Conservation (phyloP, 345 rosid species). For the Euphorbia lathyris region DNA sequence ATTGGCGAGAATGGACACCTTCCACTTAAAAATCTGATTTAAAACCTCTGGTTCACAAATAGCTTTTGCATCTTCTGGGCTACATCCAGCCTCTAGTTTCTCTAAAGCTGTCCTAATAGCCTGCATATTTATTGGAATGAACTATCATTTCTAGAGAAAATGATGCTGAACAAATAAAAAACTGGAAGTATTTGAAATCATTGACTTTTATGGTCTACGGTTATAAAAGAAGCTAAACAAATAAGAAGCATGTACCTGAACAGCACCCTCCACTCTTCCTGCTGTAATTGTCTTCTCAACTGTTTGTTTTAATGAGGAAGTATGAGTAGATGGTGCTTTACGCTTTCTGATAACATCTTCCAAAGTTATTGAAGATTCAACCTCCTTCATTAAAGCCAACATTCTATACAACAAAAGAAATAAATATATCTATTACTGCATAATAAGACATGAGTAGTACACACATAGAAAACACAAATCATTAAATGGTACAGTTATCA, state of each 20-base stretch:
- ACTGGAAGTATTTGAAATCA: background rate
- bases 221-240: background rate
- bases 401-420: conserved; percentile 43
- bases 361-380: conserved; percentile 53
- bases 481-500: background rate
- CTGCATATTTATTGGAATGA: conserved; percentile 31
- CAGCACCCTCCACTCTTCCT: conserved; percentile 80
- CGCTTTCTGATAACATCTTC: conserved; percentile 45
- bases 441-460: conserved; percentile 2
- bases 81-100: conserved; percentile 61
- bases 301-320: conserved; percentile 38
- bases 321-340: conserved; percentile 49
- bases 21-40: conserved; percentile 72
- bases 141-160: background rate
- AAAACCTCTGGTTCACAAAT: conserved; percentile 78
- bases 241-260: conserved; percentile 52
- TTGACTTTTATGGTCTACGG: conserved; percentile 1
- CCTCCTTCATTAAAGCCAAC: conserved; percentile 45
- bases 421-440: background rate
- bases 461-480: background rate
- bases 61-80: conserved; percentile 79
- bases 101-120: conserved; percentile 74
- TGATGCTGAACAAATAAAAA: conserved; percentile 11
- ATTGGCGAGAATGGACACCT: conserved; percentile 42
- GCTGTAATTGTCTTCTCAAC: conserved; percentile 62